Percentiles rank a stretch among this genome's conserved stretches.
phyloP scores from a whole-genome alignment of 1,284 basidiomycete species.

The Agroathelia rolfsii region DNA sequence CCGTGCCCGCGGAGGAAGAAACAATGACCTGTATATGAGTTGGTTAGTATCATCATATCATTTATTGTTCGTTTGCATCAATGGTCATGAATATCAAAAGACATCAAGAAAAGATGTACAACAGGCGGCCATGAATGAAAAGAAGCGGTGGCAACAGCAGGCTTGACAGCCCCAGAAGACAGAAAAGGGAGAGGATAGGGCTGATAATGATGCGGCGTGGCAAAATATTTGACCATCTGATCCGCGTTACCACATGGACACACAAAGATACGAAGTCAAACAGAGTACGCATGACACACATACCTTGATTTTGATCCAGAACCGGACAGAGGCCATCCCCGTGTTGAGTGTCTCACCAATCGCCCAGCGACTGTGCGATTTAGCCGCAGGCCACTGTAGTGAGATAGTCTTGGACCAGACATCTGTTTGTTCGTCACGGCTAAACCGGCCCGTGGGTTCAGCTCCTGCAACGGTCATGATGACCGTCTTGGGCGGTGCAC shows the following conservation, averaged over 20 bases:
- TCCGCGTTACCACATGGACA: too few relatives aligned
- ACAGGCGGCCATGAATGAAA: conserved; percentile 4
- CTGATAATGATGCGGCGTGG: too few relatives aligned
- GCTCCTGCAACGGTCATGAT: conserved; percentile 44
- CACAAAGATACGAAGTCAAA: too few relatives aligned
- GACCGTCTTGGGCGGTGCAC: conserved; percentile 34
- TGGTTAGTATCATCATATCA: too few relatives aligned
- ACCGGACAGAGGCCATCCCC: conserved; percentile 54
- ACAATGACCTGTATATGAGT: conserved; percentile 45
- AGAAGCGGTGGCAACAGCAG: too few relatives aligned
- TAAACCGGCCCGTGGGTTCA: conserved; percentile 48
- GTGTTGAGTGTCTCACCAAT: conserved; percentile 67
- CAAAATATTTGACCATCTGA: too few relatives aligned
- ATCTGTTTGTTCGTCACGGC: conserved; percentile 41
- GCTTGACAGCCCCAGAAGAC: too few relatives aligned
- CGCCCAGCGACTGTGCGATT: conserved; percentile 62
- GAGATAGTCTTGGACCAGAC: conserved; percentile 55
- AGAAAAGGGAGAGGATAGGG: too few relatives aligned
- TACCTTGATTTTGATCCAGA: conserved; percentile 63
- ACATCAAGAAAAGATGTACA: conserved; percentile 6
- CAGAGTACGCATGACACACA: too few relatives aligned
- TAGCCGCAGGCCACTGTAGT: conserved; percentile 61
- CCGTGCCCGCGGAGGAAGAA: conserved; percentile 42
- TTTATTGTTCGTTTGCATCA: conserved; percentile 6
- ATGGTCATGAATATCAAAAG: conserved; percentile 9